A percentile compares a stretch with the other conserved stretches of the same genome.
phyloP scores from a whole-genome alignment of 2,329 filamentous ascomycete species.

The Fusarium sp. region DNA sequence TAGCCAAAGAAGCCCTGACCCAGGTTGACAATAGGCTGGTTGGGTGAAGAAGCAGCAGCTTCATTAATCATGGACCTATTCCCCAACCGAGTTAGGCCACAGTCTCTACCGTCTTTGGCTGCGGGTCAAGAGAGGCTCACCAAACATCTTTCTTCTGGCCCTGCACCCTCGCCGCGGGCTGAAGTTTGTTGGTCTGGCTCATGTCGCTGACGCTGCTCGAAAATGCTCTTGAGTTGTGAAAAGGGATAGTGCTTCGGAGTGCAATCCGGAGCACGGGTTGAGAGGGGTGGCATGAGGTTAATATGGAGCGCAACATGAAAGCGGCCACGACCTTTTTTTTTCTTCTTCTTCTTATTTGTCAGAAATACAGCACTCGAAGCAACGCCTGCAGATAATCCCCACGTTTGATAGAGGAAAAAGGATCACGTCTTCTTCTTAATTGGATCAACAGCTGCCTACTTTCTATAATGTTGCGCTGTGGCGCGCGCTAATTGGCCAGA shows the following conservation, averaged over 20 bases:
- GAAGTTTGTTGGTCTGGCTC: slow-evolving; percentile 58
- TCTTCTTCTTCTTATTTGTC: slow-evolving; percentile 23
- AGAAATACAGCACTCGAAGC: neutral
- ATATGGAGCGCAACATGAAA: slow-evolving; percentile 46
- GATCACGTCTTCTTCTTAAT: slow-evolving; percentile 14
- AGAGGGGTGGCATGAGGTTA: slow-evolving; percentile 38
- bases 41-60: slow-evolving; percentile 70
- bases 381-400: neutral
- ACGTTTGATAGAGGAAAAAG: slow-evolving; percentile 6
- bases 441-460: slow-evolving; percentile 5
- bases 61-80: slow-evolving; percentile 73
- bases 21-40: slow-evolving; percentile 73
- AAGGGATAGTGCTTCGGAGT: slow-evolving; percentile 35
- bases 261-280: slow-evolving; percentile 34
- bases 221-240: slow-evolving; percentile 34
- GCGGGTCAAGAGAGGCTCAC: slow-evolving; percentile 48
- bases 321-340: slow-evolving; percentile 3
- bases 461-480: no score
- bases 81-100: slow-evolving; percentile 10
- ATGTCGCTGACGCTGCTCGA: slow-evolving; percentile 50
- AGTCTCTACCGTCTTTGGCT: neutral
- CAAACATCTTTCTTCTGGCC: slow-evolving; percentile 65
- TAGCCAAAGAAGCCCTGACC: slow-evolving; percentile 85
- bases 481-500: no score
- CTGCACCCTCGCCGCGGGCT: slow-evolving; percentile 62